Percentiles rank a stretch among this genome's conserved stretches.
Conservation (phyloP, 352 stramenopile species). For the Phytopythium helicoides region DNA sequence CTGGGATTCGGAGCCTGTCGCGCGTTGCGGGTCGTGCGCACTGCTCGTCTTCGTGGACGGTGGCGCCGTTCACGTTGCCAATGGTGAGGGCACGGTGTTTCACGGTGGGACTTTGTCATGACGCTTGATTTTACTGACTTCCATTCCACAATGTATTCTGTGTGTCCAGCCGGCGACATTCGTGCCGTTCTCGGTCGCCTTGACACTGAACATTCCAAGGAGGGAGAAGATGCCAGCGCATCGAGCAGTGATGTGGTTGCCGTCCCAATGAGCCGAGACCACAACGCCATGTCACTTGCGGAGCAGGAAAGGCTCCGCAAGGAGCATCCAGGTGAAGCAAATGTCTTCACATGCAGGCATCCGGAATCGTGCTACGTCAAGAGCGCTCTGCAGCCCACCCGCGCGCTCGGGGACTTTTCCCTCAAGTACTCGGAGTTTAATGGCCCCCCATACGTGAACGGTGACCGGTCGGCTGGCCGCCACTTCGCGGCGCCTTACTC, state of each 20-base stretch:
- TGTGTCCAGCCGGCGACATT: constrained; percentile 61
- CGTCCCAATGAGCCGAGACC: constrained; percentile 86
- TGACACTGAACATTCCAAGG: constrained; percentile 22
- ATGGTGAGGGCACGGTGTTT: constrained; percentile 29
- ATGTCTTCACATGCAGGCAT: constrained; percentile 90
- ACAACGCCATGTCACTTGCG: constrained; percentile 88
- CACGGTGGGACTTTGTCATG: background rate
- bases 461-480: constrained; percentile 79
- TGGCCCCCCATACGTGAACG: constrained; percentile 68
- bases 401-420: constrained; percentile 91
- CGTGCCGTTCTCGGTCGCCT: constrained; percentile 64
- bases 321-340: constrained; percentile 87
- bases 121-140: background rate
- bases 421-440: constrained; percentile 95
- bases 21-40: constrained; percentile 85
- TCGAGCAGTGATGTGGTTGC: constrained; percentile 28
- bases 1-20: constrained; percentile 89
- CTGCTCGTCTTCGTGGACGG: constrained; percentile 79
- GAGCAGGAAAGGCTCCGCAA: constrained; percentile 86
- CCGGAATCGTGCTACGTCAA: constrained; percentile 94
- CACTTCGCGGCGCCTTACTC: constrained; percentile 90
- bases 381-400: constrained; percentile 86
- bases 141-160: background rate
- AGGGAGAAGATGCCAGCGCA: background rate
- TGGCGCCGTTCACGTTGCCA: constrained; percentile 82